Percentiles rank a stretch among this genome's conserved stretches.
These are phyloP conservation scores for Phoma sp. DNA, from an alignment of 2,329 filamentous ascomycete species.

Conservation along the genomic window DNA sequence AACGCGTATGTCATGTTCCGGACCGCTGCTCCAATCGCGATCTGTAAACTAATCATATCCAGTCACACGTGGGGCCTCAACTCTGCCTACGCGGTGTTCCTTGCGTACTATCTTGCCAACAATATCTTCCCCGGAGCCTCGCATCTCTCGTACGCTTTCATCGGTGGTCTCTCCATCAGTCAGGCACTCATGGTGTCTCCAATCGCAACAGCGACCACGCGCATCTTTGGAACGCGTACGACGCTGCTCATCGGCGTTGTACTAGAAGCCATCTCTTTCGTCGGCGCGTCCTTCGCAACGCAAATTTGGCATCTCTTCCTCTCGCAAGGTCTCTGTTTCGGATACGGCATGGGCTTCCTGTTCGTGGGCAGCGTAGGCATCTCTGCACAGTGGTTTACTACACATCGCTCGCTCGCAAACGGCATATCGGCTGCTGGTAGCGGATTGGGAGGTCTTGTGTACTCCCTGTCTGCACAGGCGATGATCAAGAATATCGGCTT, in stretches of 20 bases:
- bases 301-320: constrained; percentile 79
- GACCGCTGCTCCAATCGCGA: not conserved
- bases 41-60: constrained; percentile 33
- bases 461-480: constrained; percentile 69
- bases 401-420: constrained; percentile 71
- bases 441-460: constrained; percentile 75
- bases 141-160: constrained; percentile 73
- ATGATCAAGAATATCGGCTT: constrained; percentile 71
- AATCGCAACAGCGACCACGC: constrained; percentile 66
- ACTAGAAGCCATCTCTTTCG: constrained; percentile 68
- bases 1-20: constrained; percentile 41
- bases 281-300: constrained; percentile 72
- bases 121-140: constrained; percentile 68
- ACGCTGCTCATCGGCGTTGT: constrained; percentile 69
- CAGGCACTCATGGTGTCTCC: constrained; percentile 72
- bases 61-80: constrained; percentile 78
- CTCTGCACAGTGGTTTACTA: constrained; percentile 76
- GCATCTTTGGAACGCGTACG: constrained; percentile 66
- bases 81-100: constrained; percentile 73
- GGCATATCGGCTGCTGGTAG: constrained; percentile 71
- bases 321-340: constrained; percentile 76
- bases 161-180: constrained; percentile 73
- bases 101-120: constrained; percentile 71
- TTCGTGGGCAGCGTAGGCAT: constrained; percentile 73
- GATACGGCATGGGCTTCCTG: constrained; percentile 77